Conservation (phyloP, 768 basidiomycete species). For the Filobasidium wieringae region DNA sequence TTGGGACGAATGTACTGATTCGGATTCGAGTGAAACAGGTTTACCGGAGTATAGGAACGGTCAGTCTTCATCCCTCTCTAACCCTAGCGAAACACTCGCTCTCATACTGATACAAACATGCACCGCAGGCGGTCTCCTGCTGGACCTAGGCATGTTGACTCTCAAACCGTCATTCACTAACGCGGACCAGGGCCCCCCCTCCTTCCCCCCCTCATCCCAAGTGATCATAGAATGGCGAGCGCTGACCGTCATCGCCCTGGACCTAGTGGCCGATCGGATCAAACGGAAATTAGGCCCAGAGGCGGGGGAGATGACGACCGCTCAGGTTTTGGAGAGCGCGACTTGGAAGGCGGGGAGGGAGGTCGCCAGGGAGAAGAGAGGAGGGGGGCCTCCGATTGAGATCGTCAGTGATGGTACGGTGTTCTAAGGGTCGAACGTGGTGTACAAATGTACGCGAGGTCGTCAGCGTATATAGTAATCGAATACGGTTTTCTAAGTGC, state of each 20-base stretch:
- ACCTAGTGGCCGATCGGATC: constrained; percentile 63
- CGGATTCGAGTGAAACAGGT: neutral
- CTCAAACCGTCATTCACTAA: constrained; percentile 47
- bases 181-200: constrained; percentile 37
- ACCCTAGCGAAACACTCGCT: neutral
- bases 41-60: neutral
- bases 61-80: neutral
- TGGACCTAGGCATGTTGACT: constrained; percentile 68
- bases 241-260: constrained; percentile 83
- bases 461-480: too few species aligned
- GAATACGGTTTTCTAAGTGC: too few species aligned
- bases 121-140: constrained; percentile 60
- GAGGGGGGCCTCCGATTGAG: constrained; percentile 46
- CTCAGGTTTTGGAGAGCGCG: constrained; percentile 83
- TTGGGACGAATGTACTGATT: neutral
- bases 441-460: too few species aligned
- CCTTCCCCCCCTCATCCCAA: constrained; percentile 50
- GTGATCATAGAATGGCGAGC: constrained; percentile 94
- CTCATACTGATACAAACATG: constrained; percentile 46
- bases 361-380: constrained; percentile 66
- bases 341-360: constrained; percentile 96
- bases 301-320: constrained; percentile 52
- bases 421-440: neutral
- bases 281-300: constrained; percentile 47
- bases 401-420: constrained; percentile 17